Evolutionary conservation across 2,329 filamentous ascomycete genomes (phyloP).

Genomic region (Elsinoe arachidis): DNA sequence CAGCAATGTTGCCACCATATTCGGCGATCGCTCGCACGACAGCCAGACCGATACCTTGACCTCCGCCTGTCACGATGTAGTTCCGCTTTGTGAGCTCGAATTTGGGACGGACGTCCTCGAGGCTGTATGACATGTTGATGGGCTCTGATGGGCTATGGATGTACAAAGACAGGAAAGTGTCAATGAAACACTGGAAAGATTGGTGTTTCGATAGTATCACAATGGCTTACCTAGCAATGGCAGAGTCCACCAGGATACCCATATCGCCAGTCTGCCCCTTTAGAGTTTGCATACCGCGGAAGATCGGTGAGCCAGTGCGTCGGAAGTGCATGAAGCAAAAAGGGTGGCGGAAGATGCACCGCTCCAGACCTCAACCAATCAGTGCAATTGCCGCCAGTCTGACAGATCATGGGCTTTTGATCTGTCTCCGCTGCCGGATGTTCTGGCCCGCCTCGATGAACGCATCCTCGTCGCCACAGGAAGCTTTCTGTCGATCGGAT

Average conservation of each 20-base stretch:
- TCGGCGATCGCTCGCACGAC: neutral
- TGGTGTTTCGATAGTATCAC: neutral
- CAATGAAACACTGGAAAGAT: neutral
- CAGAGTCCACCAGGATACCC: neutral
- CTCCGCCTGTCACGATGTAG: constrained; percentile 23
- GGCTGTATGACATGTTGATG: neutral
- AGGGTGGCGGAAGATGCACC: neutral
- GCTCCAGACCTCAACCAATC: neutral
- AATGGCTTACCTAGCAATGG: neutral
- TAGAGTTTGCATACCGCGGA: neutral
- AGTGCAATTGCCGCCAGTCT: neutral
- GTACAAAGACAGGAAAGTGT: neutral
- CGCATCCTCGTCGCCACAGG: neutral
- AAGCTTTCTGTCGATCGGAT: neutral
- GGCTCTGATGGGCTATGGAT: neutral
- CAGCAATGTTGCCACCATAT: constrained; percentile 41
- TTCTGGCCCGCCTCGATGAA: neutral
- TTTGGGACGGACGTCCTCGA: constrained; percentile 1
- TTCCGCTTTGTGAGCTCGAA: constrained; percentile 21
- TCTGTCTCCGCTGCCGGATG: neutral
- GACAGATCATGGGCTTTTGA: neutral
- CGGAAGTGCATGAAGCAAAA: neutral
- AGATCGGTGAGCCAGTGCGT: neutral
- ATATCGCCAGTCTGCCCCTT: neutral
- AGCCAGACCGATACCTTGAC: constrained; percentile 20